phyloP scores from a whole-genome alignment of 1,284 basidiomycete species.

The Fistulinella cinereoalba region DNA sequence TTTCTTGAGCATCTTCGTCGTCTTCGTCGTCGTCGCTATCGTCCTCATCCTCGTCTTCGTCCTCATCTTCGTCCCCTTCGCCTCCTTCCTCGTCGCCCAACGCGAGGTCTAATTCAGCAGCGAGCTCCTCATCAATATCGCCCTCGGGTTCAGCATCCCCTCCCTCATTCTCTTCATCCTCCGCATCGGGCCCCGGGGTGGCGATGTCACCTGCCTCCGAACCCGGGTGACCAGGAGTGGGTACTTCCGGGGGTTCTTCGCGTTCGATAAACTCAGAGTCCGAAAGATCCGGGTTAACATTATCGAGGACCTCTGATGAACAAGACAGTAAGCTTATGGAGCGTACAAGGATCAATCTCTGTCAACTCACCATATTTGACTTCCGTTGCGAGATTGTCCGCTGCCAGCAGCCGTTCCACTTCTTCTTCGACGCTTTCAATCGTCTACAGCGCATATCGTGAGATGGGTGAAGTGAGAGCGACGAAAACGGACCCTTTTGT shows the following conservation, averaged over 20 bases:
- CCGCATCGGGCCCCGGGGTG: slow-evolving; percentile 52
- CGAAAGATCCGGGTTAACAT: slow-evolving; percentile 83
- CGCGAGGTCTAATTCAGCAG: slow-evolving; percentile 71
- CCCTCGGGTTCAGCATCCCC: slow-evolving; percentile 58
- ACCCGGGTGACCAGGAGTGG: slow-evolving; percentile 53
- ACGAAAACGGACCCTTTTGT: slow-evolving; percentile 60
- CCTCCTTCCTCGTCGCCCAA: slow-evolving; percentile 68
- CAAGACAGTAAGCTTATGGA: slow-evolving; percentile 1
- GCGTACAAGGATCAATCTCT: background rate
- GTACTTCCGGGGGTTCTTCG: slow-evolving; percentile 58
- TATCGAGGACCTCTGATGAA: slow-evolving; percentile 68
- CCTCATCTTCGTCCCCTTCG: slow-evolving; percentile 64
- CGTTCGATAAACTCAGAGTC: slow-evolving; percentile 81
- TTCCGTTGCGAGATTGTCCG: slow-evolving; percentile 79
- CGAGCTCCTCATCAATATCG: slow-evolving; percentile 76
- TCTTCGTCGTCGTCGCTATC: slow-evolving; percentile 71
- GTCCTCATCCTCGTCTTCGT: slow-evolving; percentile 66
- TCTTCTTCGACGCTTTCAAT: slow-evolving; percentile 98
- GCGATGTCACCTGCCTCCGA: slow-evolving; percentile 64
- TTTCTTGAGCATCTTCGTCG: slow-evolving; percentile 68
- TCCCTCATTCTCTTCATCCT: slow-evolving; percentile 56
- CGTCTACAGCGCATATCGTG: slow-evolving; percentile 47
- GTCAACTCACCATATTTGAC: slow-evolving; percentile 70
- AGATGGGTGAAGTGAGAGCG: background rate
- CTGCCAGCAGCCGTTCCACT: slow-evolving; percentile 87